Base-by-base conservation (phyloP, 1,284 basidiomycete genomes). In the Puccinia hordei region DNA sequence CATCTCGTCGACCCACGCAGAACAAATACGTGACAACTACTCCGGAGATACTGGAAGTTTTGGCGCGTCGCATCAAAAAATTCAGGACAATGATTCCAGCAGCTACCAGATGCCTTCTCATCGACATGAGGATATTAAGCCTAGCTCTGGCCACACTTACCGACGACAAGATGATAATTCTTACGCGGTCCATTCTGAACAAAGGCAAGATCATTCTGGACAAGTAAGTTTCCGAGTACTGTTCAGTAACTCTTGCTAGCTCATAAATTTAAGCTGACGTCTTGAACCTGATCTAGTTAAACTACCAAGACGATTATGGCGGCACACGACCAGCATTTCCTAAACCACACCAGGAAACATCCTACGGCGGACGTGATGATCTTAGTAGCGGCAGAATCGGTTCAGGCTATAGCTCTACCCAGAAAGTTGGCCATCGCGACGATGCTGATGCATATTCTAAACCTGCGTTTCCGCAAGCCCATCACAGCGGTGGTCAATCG, bases 31-130 rank as follows among this genome's bases (percentile, higher is more conserved):
- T 12, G 61, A 38, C 35, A 38, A 41, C 61, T 63, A 41, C 35
- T 38, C 59, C 27, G 12, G 59, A 17, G 59, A 35, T 61, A 61
- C 59, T 61, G 59, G 30, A 13, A 33, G 59, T 61, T 61, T 61
- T 35, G 59, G 59, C 59, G 27, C 15, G 30, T 61, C 61, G 22
- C 22, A 63, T 13, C 61, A 63, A 63, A 19, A 8, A 38, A 63
- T 19, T 33, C 61, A 38, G 61, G 33, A 63, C 4, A 22, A 38
- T 22, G 41, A 30, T n/a, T 38, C 61, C 15, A 19, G 35, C 35
- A 63, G 61, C 61, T 63, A 63, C 61, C 61, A 38, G 61, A 63
- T 63, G 61, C 61, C 61, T 38, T 63, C 61, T 19, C 35, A 38
- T 63, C 19, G 35, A 38, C 35, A 38, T 38, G 61, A 38, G 8